phyloP scores from a whole-genome alignment of 768 basidiomycete species.

The Calocera cornea region DNA sequence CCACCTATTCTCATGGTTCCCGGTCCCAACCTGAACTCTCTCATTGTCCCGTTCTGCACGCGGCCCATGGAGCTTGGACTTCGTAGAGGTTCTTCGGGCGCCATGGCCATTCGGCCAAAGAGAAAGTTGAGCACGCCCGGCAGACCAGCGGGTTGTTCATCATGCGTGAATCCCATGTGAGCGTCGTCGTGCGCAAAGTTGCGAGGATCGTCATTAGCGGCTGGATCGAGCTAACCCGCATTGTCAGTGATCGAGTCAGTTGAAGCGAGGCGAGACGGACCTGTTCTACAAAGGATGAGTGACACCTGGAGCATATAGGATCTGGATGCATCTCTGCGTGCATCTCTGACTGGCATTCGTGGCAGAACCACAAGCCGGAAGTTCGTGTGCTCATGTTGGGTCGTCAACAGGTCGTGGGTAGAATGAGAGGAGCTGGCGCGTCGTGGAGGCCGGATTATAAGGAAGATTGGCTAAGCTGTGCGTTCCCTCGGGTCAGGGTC shows the following conservation, averaged over 20 bases:
- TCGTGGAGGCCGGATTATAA: too few relatives aligned
- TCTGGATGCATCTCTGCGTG: conserved; percentile 1
- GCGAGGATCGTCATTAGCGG: background rate
- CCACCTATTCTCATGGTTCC: background rate
- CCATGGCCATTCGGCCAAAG: background rate
- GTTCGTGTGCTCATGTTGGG: background rate
- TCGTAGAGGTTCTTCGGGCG: background rate
- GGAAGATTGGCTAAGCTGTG: too few relatives aligned
- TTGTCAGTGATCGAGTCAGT: background rate
- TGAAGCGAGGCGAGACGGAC: background rate
- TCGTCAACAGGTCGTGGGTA: background rate
- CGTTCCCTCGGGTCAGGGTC: too few relatives aligned
- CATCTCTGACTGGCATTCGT: conserved; percentile 3
- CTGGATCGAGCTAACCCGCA: background rate
- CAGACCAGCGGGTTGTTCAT: background rate
- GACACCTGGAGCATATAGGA: background rate
- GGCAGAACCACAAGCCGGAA: background rate
- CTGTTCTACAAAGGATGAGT: conserved; percentile 1
- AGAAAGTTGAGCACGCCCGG: background rate
- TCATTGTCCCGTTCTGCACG: background rate
- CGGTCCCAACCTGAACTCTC: background rate
- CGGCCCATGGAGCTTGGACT: background rate
- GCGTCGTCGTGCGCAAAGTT: background rate
- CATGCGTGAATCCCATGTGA: background rate
- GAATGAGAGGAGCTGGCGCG: background rate